Evolutionary conservation across 2,329 filamentous ascomycete species (phyloP).

Genomic region (Colletotrichum sansevieriae): DNA sequence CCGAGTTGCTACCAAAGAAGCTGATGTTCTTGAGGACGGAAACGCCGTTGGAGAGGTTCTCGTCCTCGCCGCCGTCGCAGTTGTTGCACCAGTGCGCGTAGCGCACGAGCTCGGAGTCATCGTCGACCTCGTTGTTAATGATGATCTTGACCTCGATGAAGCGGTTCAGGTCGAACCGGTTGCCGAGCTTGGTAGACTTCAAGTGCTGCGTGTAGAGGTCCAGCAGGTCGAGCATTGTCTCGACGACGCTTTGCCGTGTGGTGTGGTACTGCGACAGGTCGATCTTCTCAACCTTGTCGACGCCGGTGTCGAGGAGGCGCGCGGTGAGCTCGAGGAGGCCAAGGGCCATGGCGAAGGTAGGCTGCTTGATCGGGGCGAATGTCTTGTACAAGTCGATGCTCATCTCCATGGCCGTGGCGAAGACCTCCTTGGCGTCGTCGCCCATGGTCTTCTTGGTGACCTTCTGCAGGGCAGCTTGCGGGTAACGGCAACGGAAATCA

Average conservation of each 20-base stretch:
- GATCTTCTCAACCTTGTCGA: slow-evolving; percentile 65
- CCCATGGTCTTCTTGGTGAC: slow-evolving; percentile 72
- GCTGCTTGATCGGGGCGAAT: slow-evolving; percentile 91
- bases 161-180: slow-evolving; percentile 77
- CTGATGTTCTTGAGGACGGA: slow-evolving; percentile 57
- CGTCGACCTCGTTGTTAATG: slow-evolving; percentile 84
- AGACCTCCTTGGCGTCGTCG: slow-evolving; percentile 66
- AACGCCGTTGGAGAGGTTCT: slow-evolving; percentile 50
- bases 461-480: slow-evolving; percentile 88
- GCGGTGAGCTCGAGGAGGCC: slow-evolving; percentile 85
- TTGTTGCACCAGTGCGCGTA: slow-evolving; percentile 72
- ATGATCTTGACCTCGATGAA: slow-evolving; percentile 90
- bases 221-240: slow-evolving; percentile 90
- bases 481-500: slow-evolving; percentile 91
- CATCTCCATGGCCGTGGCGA: slow-evolving; percentile 81
- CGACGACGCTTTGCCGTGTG: slow-evolving; percentile 65
- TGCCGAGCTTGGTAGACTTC: slow-evolving; percentile 79
- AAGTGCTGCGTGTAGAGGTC: slow-evolving; percentile 93
- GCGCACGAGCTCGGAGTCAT: slow-evolving; percentile 69
- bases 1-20: slow-evolving; percentile 50
- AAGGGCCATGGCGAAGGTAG: slow-evolving; percentile 85
- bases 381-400: slow-evolving; percentile 93
- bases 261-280: slow-evolving; percentile 62
- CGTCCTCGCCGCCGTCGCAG: slow-evolving; percentile 59
- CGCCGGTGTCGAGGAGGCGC: slow-evolving; percentile 71